These are phyloP conservation scores for Oenanthe sinensis DNA, from an alignment of 129 eudicot species.

Conservation along the genomic window DNA sequence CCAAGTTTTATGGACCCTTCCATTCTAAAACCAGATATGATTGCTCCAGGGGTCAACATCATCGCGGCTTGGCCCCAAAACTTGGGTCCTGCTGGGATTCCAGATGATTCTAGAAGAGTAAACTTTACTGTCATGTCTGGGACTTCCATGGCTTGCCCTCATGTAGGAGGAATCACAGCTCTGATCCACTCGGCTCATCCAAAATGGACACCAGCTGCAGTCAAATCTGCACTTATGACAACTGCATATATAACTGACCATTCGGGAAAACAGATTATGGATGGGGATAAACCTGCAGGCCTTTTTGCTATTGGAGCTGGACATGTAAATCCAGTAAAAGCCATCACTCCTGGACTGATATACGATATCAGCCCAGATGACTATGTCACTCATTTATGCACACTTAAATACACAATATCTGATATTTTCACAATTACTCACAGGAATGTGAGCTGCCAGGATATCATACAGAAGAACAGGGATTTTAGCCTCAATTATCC, in stretches of 20 bases:
- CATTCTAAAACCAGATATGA: conserved; percentile 83
- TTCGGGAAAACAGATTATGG: conserved; percentile 71
- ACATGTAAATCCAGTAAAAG: conserved; percentile 71
- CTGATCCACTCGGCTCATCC: conserved; percentile 79
- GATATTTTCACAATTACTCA: conserved; percentile 76
- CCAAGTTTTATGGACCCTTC: conserved; percentile 72
- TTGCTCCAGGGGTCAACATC: conserved; percentile 96
- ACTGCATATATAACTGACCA: conserved; percentile 54
- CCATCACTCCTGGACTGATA: conserved; percentile 72
- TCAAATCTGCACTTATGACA: conserved; percentile 84
- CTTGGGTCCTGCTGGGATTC: conserved; percentile 73
- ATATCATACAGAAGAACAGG: conserved; percentile 38
- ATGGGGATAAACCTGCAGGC: conserved; percentile 61
- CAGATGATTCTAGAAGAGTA: conserved; percentile 79
- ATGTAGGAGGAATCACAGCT: conserved; percentile 85
- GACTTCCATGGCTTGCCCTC: conserved; percentile 96
- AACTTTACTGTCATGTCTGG: conserved; percentile 95
- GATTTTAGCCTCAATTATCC: conserved; percentile 91
- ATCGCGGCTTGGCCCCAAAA: conserved; percentile 99
- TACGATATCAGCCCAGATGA: conserved; percentile 70
- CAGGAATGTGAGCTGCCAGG: conserved; percentile 74
- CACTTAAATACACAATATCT: conserved; percentile 44
- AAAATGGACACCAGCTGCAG: conserved; percentile 81
- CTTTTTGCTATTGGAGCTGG: conserved; percentile 74
- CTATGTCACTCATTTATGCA: conserved; percentile 70